Evolutionary conservation across 192 early-diverging fungal genomes (phyloP), one percentile per base, ranked within the genome.

Genomic region (Oehlia diaphana): DNA sequence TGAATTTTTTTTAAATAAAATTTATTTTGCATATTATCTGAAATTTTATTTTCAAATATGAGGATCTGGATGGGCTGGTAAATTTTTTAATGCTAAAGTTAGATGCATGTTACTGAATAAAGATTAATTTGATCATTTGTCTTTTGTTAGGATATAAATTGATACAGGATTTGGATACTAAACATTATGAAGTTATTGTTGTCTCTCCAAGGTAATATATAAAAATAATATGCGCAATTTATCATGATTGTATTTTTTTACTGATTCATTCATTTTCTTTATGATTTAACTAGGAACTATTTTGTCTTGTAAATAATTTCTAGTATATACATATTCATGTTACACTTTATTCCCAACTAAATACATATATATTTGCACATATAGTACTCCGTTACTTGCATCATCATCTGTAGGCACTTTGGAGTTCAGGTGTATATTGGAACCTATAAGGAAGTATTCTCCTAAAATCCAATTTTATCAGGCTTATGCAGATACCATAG

Each of bases 361-460:
- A 47, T 42, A 94, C 95, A 10, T 13, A 72, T 72, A 4, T 49
- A 8, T 31, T 31, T 42, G 39, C 39, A 42, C 6, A 8, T 42
- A 13, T 49, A 72, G 70, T 82, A 97, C 96, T 50, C 96, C 96
- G 19, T 82, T 97, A 44, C 86, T 97, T 71, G 94, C 96, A n/a
- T 93, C 92, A 80, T 92, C 90, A 49, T 90, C 93, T 1, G 94
- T 96, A 0, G 95, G 95, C 6, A 96, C 95, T 12, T 89, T 95
- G 9, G 95, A 97, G 81, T 94, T 92, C 85, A 87, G 94, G 61
- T 94, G 92, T 65, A 95, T 96, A 81, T 92, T 92, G 73, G 96
- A 97, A 81, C 94, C 96, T 2, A 90, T 95, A 31, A 83, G 94
- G 73, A 81, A 81, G 0, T 87, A 88, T 77, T 85, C 85, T 13